phyloP scores from a whole-genome alignment of 768 basidiomycete species.

The Sporobolomyces phaffii region DNA sequence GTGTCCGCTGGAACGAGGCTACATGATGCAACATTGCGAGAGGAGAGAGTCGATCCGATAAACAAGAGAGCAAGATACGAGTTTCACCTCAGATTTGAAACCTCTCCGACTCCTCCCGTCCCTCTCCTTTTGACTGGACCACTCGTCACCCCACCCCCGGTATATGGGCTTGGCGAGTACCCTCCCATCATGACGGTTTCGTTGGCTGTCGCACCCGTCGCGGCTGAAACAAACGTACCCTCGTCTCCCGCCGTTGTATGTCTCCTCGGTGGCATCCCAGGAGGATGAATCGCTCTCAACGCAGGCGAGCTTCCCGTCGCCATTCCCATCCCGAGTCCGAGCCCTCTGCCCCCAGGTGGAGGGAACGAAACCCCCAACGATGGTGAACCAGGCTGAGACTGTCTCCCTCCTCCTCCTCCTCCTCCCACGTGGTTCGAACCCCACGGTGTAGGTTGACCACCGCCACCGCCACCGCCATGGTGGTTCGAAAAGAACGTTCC shows the following conservation, averaged over 20 bases:
- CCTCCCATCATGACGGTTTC: background rate
- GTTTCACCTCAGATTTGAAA: background rate
- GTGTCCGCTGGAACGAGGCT: background rate
- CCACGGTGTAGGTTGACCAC: background rate
- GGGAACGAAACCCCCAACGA: background rate
- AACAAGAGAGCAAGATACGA: background rate
- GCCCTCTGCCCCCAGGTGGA: background rate
- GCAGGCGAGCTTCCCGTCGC: background rate
- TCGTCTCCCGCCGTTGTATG: constrained; percentile 12
- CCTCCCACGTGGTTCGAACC: too few species aligned
- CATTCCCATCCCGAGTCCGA: constrained; percentile 1
- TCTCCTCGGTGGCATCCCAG: background rate
- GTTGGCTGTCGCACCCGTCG: background rate
- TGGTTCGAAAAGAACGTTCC: background rate
- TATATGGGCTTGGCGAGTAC: background rate
- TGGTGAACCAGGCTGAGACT: background rate
- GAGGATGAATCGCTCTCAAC: background rate
- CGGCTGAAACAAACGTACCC: background rate
- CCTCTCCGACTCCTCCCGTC: background rate
- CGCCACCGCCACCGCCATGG: background rate
- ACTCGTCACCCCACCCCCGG: background rate
- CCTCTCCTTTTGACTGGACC: constrained; percentile 6
- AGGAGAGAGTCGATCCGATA: background rate
- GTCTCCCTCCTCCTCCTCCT: too few species aligned
- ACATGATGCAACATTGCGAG: background rate